Evolutionary conservation across 768 basidiomycete species (phyloP).

Genomic region (Tephrocybe sp.): DNA sequence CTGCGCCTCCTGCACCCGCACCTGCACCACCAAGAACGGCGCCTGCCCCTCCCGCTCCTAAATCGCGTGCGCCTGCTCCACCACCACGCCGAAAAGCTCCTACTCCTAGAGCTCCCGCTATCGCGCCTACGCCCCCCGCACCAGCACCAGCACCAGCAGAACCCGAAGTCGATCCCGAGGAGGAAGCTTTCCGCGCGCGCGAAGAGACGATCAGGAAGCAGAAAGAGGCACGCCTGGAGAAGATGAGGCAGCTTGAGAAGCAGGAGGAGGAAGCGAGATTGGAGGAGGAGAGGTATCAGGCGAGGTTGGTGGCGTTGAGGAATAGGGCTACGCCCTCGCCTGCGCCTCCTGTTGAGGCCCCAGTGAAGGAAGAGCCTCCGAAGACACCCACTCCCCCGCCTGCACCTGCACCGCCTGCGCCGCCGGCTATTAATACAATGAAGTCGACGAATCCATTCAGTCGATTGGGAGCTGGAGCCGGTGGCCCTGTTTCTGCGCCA

Average conservation of each 20-base stretch:
- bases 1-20: conserved; percentile 26
- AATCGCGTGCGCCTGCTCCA: conserved; percentile 39
- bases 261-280: conserved; percentile 42
- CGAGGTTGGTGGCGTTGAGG: conserved; percentile 36
- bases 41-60: conserved; percentile 36
- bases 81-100: conserved; percentile 27
- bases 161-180: conserved; percentile 72
- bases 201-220: conserved; percentile 73
- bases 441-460: conserved; percentile 83
- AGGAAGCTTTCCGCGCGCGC: conserved; percentile 61
- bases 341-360: conserved; percentile 18
- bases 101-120: conserved; percentile 22
- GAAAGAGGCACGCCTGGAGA: conserved; percentile 66
- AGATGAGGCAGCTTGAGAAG: conserved; percentile 65
- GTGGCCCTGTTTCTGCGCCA: conserved; percentile 30
- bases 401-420: conserved; percentile 13
- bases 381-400: conserved; percentile 23
- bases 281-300: conserved; percentile 38
- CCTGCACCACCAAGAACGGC: conserved; percentile 25
- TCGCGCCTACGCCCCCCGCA: conserved; percentile 16
- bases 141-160: conserved; percentile 19
- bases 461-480: conserved; percentile 38
- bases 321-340: conserved; percentile 29
- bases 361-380: conserved; percentile 3
- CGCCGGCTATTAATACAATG: conserved; percentile 31